Conservation (phyloP, 164 flowering plant genomes). For the Cinnamomum micranthum region DNA sequence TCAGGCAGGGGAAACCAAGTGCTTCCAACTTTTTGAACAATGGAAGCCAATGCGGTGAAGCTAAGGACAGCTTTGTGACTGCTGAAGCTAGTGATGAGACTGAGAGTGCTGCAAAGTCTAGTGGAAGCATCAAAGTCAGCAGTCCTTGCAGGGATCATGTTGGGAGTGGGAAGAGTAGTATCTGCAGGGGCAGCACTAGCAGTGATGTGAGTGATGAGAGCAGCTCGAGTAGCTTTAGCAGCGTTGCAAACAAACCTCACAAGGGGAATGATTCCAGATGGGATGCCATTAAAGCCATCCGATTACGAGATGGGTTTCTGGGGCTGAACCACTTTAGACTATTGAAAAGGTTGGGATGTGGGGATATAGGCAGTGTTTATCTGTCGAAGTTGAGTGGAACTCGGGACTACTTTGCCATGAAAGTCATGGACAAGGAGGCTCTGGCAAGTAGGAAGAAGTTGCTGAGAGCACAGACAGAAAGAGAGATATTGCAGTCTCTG, state of each 20-base stretch:
- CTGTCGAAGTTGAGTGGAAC: slow-evolving; percentile 73
- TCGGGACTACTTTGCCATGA: slow-evolving; percentile 72
- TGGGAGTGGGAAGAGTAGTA: slow-evolving; percentile 74
- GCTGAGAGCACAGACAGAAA: slow-evolving; percentile 82
- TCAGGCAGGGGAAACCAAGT: not conserved
- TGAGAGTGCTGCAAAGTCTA: slow-evolving; percentile 47
- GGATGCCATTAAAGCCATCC: slow-evolving; percentile 77
- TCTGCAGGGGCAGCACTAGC: slow-evolving; percentile 72
- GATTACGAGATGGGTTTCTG: slow-evolving; percentile 49
- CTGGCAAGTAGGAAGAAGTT: slow-evolving; percentile 73
- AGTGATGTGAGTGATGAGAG: slow-evolving; percentile 82
- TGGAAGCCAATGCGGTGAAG: not conserved
- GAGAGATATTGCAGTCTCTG: slow-evolving; percentile 68
- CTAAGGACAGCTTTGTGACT: slow-evolving; percentile 35
- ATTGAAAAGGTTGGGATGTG: slow-evolving; percentile 75
- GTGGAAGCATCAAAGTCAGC: slow-evolving; percentile 56
- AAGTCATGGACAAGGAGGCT: slow-evolving; percentile 77
- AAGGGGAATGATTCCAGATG: slow-evolving; percentile 70
- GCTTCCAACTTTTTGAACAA: not conserved
- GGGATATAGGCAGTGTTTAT: slow-evolving; percentile 86
- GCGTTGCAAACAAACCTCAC: slow-evolving; percentile 70
- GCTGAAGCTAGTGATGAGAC: slow-evolving; percentile 53
- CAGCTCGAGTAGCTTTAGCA: slow-evolving; percentile 70
- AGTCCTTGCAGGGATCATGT: slow-evolving; percentile 41
- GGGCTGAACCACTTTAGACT: slow-evolving; percentile 71